Percentiles rank a stretch among this genome's conserved stretches.
Evolutionary conservation across 1,284 basidiomycete genomes (phyloP).

Genomic region (Heterobasidion irregulare): DNA sequence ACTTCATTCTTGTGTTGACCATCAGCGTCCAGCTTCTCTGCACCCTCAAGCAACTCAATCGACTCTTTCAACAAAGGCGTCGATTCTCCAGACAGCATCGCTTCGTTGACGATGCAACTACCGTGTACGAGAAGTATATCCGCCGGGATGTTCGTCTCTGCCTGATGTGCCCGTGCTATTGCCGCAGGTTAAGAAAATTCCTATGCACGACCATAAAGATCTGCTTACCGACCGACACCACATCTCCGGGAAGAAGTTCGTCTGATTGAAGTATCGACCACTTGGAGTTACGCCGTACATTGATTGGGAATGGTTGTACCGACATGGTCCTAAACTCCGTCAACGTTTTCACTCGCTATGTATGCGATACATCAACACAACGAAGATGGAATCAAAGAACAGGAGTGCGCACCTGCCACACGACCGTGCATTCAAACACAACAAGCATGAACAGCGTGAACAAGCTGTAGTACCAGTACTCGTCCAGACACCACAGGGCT

Average conservation of each 20-base stretch:
- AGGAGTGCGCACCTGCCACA: slow-evolving; percentile 75
- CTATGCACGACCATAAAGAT: neutral
- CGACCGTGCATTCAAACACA: slow-evolving; percentile 95
- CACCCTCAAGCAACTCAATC: slow-evolving; percentile 73
- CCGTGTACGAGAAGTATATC: slow-evolving; percentile 86
- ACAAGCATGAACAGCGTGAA: slow-evolving; percentile 97
- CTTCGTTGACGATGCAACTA: slow-evolving; percentile 93
- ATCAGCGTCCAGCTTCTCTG: slow-evolving; percentile 78
- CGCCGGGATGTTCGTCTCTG: slow-evolving; percentile 84
- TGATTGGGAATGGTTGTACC: slow-evolving; percentile 81
- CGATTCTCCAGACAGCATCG: slow-evolving; percentile 95
- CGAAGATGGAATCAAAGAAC: neutral
- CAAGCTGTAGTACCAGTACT: slow-evolving; percentile 96
- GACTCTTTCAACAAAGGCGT: slow-evolving; percentile 93
- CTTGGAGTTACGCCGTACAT: slow-evolving; percentile 70
- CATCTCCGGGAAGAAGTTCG: slow-evolving; percentile 82
- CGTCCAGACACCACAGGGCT: slow-evolving; percentile 91
- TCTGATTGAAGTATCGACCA: slow-evolving; percentile 81
- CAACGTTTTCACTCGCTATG: slow-evolving; percentile 77
- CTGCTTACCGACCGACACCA: slow-evolving; percentile 68
- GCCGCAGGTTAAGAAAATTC: neutral
- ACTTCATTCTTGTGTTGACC: slow-evolving; percentile 81
- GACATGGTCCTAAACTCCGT: slow-evolving; percentile 96
- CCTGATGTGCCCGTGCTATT: slow-evolving; percentile 57
- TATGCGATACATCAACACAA: neutral